Conservation (phyloP, 106 monocot species). For the Cymbidium sinense region DNA sequence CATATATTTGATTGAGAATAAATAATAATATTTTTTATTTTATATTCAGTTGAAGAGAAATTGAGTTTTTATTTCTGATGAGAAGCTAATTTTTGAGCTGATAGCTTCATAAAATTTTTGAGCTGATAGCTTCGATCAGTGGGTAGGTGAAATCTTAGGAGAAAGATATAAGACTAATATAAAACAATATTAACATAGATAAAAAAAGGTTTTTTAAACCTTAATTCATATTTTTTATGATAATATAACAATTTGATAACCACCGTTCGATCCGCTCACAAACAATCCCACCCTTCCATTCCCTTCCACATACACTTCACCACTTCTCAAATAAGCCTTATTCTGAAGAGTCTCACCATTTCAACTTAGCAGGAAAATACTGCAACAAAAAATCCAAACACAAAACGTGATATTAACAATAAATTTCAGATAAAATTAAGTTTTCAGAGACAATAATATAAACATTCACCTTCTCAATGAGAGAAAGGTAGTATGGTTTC, state of each 20-base stretch:
- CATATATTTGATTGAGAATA: too few relatives aligned
- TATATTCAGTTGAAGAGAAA: too few relatives aligned
- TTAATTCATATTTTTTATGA: neutral
- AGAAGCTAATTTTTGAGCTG: too few relatives aligned
- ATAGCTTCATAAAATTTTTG: too few relatives aligned
- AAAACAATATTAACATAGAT: neutral
- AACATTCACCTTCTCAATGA: slow-evolving; percentile 70
- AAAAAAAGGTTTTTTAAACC: neutral
- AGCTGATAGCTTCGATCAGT: too few relatives aligned
- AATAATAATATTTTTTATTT: too few relatives aligned
- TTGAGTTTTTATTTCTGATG: too few relatives aligned
- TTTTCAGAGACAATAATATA: neutral
- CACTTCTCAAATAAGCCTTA: neutral
- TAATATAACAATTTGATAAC: neutral
- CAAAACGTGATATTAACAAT: neutral
- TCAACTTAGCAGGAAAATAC: slow-evolving; percentile 11
- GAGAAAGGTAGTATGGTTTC: slow-evolving; percentile 86
- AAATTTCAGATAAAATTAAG: neutral
- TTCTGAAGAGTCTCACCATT: neutral
- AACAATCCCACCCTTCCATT: neutral
- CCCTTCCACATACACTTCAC: neutral
- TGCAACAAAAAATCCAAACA: neutral
- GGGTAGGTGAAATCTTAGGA: too few relatives aligned
- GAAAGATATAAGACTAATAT: too few relatives aligned
- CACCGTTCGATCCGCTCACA: neutral